These are phyloP conservation scores for Sarocladium brachiariae DNA, from an alignment of 2,329 filamentous ascomycete species.

Conservation along the genomic window DNA sequence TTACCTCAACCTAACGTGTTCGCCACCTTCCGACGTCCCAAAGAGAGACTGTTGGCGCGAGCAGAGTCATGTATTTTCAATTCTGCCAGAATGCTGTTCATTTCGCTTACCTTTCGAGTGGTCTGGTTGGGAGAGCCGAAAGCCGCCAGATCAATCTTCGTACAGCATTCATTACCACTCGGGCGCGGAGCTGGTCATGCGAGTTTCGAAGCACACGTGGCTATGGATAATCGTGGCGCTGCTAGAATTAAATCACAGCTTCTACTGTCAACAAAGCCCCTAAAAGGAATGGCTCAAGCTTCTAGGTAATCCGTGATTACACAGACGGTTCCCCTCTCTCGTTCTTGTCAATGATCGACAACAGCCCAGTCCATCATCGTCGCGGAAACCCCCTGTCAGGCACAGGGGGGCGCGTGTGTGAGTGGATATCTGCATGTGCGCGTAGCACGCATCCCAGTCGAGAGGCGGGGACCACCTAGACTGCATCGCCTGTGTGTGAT, in stretches of 20 bases:
- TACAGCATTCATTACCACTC: no score
- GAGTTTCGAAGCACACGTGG: no score
- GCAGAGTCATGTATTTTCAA: neutral
- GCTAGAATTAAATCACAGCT: no score
- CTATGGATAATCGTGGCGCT: no score
- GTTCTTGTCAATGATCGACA: slow-evolving; percentile 8
- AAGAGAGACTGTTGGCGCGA: neutral
- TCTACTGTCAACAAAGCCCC: no score
- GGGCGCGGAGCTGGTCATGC: no score
- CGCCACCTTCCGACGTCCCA: neutral
- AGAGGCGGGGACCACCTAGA: neutral
- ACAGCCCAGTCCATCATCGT: neutral
- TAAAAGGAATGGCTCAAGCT: no score
- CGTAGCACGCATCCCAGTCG: neutral
- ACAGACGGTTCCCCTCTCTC: neutral
- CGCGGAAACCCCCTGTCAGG: neutral
- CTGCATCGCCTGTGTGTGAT: neutral
- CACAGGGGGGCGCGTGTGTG: neutral
- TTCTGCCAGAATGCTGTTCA: neutral
- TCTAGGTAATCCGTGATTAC: no score
- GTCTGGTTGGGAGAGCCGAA: neutral
- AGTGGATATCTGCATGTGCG: neutral
- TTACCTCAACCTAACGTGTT: neutral
- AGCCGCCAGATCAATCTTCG: no score
- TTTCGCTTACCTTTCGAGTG: neutral